Evolutionary conservation across 495 filamentous ascomycete species (phyloP), one percentile per base, ranked within the genome.

Genomic region (Jackrogersella minutella): DNA sequence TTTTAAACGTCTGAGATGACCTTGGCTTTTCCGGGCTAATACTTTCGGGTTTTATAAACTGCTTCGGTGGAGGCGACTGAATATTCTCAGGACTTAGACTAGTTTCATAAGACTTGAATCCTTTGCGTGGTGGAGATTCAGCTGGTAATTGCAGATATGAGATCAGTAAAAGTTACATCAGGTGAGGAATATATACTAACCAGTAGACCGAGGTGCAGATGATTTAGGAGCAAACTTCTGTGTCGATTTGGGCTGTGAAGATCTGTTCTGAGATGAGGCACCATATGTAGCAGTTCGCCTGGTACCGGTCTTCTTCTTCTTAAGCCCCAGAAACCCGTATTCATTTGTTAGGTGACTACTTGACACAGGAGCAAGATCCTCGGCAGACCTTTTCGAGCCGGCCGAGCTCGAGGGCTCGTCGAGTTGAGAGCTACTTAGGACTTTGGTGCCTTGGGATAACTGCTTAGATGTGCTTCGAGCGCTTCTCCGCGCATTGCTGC

Each of bases 311-410:
- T 39, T 30, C n/a, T 28, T 64, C 26, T 56, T 70, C n/a, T 34
- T 58, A 1, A 28, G 59, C 51, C 39, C 57, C 6, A 21, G 24
- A 3, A 39, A 56, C 17, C 55, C 67, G 14, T 28, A 43, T 19
- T 8, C 26, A 33, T 59, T 46, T 10, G 21, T 52, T 0, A 73
- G 10, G 22, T 73, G 64, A 36, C 36, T 64, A 13, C 26, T n/a
- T 5, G 13, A 19, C 8, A 53, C 33, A 11, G 62, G 10, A 22
- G 19, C 9, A 10, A 50, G 8, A 37, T 62, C 66, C 30, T 70
- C 58, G 16, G 66, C 64, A 43, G 44, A 52, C 46, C 70, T 72
- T 51, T 73, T 74, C 16, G 72, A 73, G 44, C 64, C 58, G 24
- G 58, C 66, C n/a, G 64, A 62, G 58, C 69, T 61, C 3, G 64